Evolutionary conservation across 1,284 basidiomycete species (phyloP).

Genomic region (Malassezia sympodialis): DNA sequence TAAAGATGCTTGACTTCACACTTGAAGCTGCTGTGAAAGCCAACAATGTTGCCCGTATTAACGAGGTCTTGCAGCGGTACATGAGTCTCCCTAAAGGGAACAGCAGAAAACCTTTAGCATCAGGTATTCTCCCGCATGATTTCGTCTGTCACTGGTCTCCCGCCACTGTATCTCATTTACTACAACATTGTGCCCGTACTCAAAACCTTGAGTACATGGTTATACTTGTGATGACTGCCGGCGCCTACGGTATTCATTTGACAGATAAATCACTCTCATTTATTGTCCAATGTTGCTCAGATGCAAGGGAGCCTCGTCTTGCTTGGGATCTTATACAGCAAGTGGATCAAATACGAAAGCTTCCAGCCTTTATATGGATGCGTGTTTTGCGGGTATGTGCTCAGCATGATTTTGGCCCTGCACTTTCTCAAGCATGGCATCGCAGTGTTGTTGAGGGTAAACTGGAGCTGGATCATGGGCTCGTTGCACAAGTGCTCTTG

Average conservation of each 20-base stretch:
- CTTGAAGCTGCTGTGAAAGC: constrained; percentile 24
- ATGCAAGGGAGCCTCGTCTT: constrained; percentile 22
- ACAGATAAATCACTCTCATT: constrained; percentile 14
- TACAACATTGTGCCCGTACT: constrained; percentile 21
- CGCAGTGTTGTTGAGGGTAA: constrained; percentile 17
- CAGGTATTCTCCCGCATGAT: not conserved
- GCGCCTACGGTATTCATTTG: constrained; percentile 12
- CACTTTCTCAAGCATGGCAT: constrained; percentile 30
- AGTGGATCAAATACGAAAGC: constrained; percentile 16
- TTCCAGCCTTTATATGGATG: constrained; percentile 28
- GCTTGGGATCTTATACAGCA: constrained; percentile 25
- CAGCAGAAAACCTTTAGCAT: not conserved
- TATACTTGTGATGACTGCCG: constrained; percentile 20
- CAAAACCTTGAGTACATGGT: constrained; percentile 30
- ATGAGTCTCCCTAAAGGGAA: not conserved
- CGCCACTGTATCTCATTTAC: constrained; percentile 22
- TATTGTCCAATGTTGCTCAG: constrained; percentile 18
- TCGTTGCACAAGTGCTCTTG: constrained; percentile 20
- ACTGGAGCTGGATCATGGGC: constrained; percentile 26
- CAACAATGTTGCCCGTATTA: constrained; percentile 12
- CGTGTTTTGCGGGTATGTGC: constrained; percentile 27
- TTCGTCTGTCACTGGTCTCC: constrained; percentile 20
- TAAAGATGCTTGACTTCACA: constrained; percentile 23
- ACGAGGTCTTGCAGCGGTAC: constrained; percentile 14
- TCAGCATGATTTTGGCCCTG: constrained; percentile 24